Conservation (phyloP, 768 basidiomycete species). For the Phanerochaete carnosa region DNA sequence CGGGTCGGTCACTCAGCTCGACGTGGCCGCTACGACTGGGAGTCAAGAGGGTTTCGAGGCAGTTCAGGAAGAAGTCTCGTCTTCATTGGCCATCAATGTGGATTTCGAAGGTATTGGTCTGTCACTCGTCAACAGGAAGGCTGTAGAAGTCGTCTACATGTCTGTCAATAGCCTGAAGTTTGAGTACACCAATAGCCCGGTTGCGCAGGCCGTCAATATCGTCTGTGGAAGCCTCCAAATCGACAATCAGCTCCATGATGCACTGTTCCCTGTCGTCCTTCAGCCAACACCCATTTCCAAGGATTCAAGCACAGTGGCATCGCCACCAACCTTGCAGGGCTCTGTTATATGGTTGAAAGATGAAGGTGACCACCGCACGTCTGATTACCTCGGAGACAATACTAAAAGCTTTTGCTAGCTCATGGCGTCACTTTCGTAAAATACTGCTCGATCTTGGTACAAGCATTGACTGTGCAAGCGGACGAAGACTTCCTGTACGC, state of each 20-base stretch:
- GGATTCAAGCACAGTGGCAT: slow-evolving; percentile 70
- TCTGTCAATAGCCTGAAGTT: slow-evolving; percentile 76
- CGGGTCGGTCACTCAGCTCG: slow-evolving; percentile 54
- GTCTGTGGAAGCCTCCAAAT: slow-evolving; percentile 87
- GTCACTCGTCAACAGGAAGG: slow-evolving; percentile 83
- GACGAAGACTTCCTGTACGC: slow-evolving; percentile 97
- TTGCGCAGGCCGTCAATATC: slow-evolving; percentile 77
- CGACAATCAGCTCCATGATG: slow-evolving; percentile 97
- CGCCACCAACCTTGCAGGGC: slow-evolving; percentile 84
- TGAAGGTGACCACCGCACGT: slow-evolving; percentile 53
- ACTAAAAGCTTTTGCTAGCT: slow-evolving; percentile 42
- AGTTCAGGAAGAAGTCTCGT: slow-evolving; percentile 66
- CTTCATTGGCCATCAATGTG: slow-evolving; percentile 63
- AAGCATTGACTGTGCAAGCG: slow-evolving; percentile 92
- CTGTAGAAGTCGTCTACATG: slow-evolving; percentile 88
- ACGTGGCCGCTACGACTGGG: slow-evolving; percentile 55
- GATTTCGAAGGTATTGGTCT: slow-evolving; percentile 89
- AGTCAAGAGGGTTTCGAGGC: slow-evolving; percentile 81
- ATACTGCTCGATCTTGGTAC: slow-evolving; percentile 91
- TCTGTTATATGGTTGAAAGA: slow-evolving; percentile 92
- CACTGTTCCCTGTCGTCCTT: slow-evolving; percentile 88
- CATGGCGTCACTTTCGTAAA: slow-evolving; percentile 98
- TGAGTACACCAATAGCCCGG: slow-evolving; percentile 76
- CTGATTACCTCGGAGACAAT: background rate
- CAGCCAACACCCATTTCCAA: slow-evolving; percentile 89